A percentile compares a stretch with the other conserved stretches of the same genome.
phyloP scores from a whole-genome alignment of 192 early-diverging fungal species.

The Backusella luteola region DNA sequence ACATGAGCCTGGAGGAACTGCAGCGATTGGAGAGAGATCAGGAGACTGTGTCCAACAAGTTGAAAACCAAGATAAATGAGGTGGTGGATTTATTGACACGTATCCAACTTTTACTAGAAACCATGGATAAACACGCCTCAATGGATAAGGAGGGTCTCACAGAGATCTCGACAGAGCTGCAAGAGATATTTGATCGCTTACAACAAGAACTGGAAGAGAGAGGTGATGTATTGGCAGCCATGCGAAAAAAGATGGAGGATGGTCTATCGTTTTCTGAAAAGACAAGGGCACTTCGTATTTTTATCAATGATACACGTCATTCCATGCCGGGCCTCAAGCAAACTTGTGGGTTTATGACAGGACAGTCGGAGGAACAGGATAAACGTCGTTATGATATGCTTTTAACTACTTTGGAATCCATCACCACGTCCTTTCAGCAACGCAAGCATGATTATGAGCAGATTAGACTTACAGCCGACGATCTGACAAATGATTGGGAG shows the following conservation, averaged over 20 bases:
- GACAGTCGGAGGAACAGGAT: constrained; percentile 25
- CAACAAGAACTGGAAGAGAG: constrained; percentile 1
- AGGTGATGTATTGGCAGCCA: neutral
- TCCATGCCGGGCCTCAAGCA: constrained; percentile 27
- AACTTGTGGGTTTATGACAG: constrained; percentile 28
- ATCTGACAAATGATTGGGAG: constrained; percentile 12
- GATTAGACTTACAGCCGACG: neutral
- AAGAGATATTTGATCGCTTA: constrained; percentile 16
- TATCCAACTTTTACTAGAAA: constrained; percentile 13
- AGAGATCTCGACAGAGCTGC: neutral
- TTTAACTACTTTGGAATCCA: neutral
- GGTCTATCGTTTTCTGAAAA: constrained; percentile 7
- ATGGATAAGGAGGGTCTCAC: constrained; percentile 15
- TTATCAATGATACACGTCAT: constrained; percentile 1
- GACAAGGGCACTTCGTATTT: neutral
- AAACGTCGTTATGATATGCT: constrained; percentile 14
- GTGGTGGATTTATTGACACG: neutral
- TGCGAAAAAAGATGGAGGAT: constrained; percentile 14
- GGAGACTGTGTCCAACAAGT: neutral
- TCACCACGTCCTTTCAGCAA: neutral
- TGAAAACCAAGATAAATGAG: constrained; percentile 15
- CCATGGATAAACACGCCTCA: neutral
- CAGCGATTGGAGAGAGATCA: neutral
- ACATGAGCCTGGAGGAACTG: constrained; percentile 13
- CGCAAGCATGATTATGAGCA: neutral